Percentiles rank a stretch among this genome's conserved stretches.
Evolutionary conservation across 2,329 filamentous ascomycete genomes (phyloP).

Genomic region (Emergomyces orientalis): DNA sequence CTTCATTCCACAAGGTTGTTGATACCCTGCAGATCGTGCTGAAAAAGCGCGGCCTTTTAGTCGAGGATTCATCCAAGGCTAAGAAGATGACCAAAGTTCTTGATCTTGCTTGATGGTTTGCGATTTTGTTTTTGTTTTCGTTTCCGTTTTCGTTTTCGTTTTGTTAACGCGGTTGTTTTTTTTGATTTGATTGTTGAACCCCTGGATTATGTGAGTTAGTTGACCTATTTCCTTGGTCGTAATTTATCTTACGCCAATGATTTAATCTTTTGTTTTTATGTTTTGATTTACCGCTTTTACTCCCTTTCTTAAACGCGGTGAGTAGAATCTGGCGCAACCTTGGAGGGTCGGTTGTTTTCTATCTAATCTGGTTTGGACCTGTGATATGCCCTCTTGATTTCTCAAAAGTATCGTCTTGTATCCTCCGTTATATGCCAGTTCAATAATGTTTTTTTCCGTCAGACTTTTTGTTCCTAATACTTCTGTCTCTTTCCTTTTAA

Average conservation of each 20-base stretch:
- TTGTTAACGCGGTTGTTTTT: too few relatives aligned
- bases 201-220: too few relatives aligned
- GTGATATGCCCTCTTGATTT: neutral
- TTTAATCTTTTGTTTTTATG: neutral
- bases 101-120: neutral
- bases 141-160: neutral
- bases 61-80: conserved; percentile 56
- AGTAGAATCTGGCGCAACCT: neutral
- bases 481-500: neutral
- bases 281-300: neutral
- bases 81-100: conserved; percentile 55
- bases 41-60: conserved; percentile 54
- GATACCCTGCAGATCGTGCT: conserved; percentile 65
- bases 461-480: neutral
- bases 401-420: neutral
- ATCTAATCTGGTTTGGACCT: neutral
- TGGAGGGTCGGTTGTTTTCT: neutral
- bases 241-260: too few relatives aligned
- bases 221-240: too few relatives aligned
- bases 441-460: neutral
- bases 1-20: conserved; percentile 75
- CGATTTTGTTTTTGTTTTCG: neutral
- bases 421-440: neutral
- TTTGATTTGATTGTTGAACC: too few relatives aligned
- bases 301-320: neutral